Evolutionary conservation across 2,329 filamentous ascomycete genomes (phyloP).

Genomic region (Pseudogymnoascus sp.): DNA sequence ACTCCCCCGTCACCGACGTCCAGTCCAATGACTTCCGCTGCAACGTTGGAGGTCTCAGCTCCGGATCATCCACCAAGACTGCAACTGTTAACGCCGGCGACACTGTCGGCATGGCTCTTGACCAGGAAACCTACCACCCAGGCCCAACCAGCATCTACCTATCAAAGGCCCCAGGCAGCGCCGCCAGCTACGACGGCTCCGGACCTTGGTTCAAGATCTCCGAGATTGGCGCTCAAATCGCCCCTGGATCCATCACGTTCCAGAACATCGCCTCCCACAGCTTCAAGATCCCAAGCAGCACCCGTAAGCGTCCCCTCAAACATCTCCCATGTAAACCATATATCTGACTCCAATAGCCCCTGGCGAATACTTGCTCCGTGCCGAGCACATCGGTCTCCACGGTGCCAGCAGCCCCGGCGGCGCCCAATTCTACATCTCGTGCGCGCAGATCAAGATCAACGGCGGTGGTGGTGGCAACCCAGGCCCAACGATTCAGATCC

Average conservation of each 20-base stretch:
- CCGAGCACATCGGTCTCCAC: slow-evolving; percentile 30
- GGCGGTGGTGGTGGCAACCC: slow-evolving; percentile 20
- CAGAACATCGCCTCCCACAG: background rate
- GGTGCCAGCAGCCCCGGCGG: slow-evolving; percentile 16
- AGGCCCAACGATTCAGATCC: slow-evolving; percentile 20
- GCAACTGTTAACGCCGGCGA: slow-evolving; percentile 40
- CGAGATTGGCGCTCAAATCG: background rate
- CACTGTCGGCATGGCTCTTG: slow-evolving; percentile 40
- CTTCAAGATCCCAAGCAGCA: background rate
- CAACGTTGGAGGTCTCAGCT: slow-evolving; percentile 35
- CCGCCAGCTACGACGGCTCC: slow-evolving; percentile 39
- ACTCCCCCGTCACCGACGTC: slow-evolving; percentile 43
- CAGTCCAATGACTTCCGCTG: slow-evolving; percentile 39
- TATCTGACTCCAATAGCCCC: background rate
- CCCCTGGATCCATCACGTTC: background rate
- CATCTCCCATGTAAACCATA: background rate
- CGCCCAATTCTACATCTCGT: no score
- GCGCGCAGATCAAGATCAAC: slow-evolving; percentile 23
- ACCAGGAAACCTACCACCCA: slow-evolving; percentile 41
- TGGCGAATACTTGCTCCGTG: slow-evolving; percentile 17
- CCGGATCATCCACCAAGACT: slow-evolving; percentile 33
- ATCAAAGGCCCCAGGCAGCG: slow-evolving; percentile 37
- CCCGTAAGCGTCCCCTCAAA: background rate
- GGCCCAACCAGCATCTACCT: slow-evolving; percentile 38
- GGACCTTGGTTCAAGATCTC: slow-evolving; percentile 37